Percentiles rank a stretch among this genome's conserved stretches.
Evolutionary conservation across 1,139 yeast genomes (phyloP).

Genomic region (Geotrichum reessii): DNA sequence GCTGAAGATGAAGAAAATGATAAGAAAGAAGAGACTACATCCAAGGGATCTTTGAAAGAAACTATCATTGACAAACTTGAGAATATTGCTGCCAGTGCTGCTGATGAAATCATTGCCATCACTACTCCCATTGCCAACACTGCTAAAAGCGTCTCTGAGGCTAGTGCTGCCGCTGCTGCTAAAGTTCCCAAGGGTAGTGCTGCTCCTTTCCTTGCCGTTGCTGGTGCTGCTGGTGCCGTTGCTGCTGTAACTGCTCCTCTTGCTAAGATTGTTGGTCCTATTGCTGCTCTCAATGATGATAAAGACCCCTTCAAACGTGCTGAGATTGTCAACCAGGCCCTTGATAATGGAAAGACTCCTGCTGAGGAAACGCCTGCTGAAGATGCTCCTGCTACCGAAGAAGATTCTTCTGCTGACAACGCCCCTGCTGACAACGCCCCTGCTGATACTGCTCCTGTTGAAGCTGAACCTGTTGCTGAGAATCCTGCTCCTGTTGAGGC

Average conservation of each 20-base stretch:
- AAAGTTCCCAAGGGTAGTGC: slow-evolving; percentile 9
- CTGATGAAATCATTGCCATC: slow-evolving; percentile 14
- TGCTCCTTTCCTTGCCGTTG: slow-evolving; percentile 16
- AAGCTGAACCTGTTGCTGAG: neutral
- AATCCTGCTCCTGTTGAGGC: neutral
- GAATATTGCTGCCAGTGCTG: slow-evolving; percentile 14
- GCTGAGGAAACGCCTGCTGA: neutral
- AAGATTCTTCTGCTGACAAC: neutral
- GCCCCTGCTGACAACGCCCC: neutral
- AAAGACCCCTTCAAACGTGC: slow-evolving; percentile 8
- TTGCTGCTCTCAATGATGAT: slow-evolving; percentile 15
- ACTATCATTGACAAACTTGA: slow-evolving; percentile 10
- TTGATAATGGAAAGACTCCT: neutral
- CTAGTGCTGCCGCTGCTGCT: slow-evolving; percentile 15
- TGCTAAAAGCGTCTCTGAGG: slow-evolving; percentile 8
- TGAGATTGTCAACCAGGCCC: slow-evolving; percentile 11
- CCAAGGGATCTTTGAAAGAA: neutral
- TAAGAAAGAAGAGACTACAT: neutral
- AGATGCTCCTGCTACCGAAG: slow-evolving; percentile 7
- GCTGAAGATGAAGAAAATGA: neutral
- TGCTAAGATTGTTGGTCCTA: slow-evolving; percentile 14
- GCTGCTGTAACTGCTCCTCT: slow-evolving; percentile 13
- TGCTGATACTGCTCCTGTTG: neutral
- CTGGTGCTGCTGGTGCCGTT: slow-evolving; percentile 16
- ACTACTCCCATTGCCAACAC: slow-evolving; percentile 14